phyloP scores from a whole-genome alignment of 139 green algal species.

The Limnomonas spitsbergensis region DNA sequence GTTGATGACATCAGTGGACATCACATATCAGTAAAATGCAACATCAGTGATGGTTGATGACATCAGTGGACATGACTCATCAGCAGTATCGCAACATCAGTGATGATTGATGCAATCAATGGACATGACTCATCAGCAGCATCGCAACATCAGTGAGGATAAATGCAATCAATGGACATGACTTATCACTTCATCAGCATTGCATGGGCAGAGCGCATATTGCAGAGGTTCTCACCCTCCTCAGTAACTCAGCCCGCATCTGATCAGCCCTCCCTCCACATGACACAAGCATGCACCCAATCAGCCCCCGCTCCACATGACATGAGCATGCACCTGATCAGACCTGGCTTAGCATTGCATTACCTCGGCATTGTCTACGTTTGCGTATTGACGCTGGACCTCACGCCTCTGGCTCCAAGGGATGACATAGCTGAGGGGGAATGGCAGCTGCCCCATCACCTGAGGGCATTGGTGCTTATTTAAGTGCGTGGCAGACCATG shows the following conservation, averaged over 20 bases:
- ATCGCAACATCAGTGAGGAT: background rate
- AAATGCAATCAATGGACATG: background rate
- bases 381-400: slow-evolving; percentile 27
- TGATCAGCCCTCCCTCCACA: no score
- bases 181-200: background rate
- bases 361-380: slow-evolving; percentile 40
- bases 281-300: no score
- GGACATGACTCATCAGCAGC: background rate
- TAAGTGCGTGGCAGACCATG: no score
- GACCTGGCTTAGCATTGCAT: background rate
- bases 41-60: background rate
- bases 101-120: background rate
- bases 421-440: slow-evolving; percentile 60
- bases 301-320: no score
- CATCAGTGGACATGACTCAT: background rate
- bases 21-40: background rate
- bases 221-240: no score
- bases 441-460: slow-evolving; percentile 29
- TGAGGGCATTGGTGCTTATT: background rate
- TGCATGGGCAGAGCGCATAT: background rate
- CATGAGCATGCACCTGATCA: background rate
- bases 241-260: no score
- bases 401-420: slow-evolving; percentile 43
- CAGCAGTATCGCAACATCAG: background rate
- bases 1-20: background rate